phyloP scores from a whole-genome alignment of 208 protist species.

The Acanthamoeba royreba region DNA sequence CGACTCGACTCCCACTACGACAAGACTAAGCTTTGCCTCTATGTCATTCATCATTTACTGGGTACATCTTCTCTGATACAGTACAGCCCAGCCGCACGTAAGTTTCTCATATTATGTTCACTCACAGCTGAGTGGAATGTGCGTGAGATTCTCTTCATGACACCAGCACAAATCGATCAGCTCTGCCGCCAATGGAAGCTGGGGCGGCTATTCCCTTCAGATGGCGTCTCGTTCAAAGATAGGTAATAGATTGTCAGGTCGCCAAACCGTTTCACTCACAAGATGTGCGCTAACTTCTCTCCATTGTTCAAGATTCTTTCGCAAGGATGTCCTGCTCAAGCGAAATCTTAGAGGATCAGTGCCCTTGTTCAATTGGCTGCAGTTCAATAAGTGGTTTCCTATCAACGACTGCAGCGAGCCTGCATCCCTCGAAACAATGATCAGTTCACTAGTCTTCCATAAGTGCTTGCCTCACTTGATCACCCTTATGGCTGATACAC shows the following conservation, averaged over 20 bases:
- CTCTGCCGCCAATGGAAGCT: background rate
- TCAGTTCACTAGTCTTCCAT: background rate
- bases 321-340: background rate
- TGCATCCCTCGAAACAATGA: background rate
- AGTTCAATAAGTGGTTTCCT: constrained; percentile 8
- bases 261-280: too few species aligned
- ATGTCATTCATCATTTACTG: background rate
- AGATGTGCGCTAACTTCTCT: too few species aligned
- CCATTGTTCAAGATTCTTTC: background rate
- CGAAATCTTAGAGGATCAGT: background rate
- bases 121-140: constrained; percentile 4
- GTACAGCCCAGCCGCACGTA: too few species aligned
- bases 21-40: background rate
- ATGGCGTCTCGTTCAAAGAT: background rate
- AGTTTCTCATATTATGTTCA: background rate
- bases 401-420: background rate
- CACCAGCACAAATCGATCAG: background rate
- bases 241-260: too few species aligned
- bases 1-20: background rate
- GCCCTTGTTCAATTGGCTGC: constrained; percentile 13
- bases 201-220: background rate
- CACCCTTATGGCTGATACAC: background rate
- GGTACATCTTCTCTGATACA: background rate
- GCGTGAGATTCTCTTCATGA: background rate
- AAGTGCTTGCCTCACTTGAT: background rate